phyloP scores from a whole-genome alignment of 176 grass and related monocot genomes.

The Secale cereale region DNA sequence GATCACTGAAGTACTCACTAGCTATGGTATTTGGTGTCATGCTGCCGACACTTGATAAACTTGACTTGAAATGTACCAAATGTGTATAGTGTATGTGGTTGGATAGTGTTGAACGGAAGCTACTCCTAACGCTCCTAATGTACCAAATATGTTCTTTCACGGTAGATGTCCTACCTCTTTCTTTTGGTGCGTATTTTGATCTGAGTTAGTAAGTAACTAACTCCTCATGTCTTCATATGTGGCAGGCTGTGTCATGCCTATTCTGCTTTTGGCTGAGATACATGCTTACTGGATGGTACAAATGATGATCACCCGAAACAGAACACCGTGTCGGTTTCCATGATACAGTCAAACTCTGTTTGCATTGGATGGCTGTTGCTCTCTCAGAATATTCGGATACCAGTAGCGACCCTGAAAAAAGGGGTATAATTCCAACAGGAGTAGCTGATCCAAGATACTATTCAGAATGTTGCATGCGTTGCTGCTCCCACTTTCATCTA shows the following conservation, averaged over 20 bases:
- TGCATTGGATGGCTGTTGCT: background rate
- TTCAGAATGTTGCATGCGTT: background rate
- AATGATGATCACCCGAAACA: conserved; percentile 49
- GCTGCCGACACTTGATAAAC: background rate
- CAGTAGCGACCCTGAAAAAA: background rate
- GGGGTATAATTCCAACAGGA: background rate
- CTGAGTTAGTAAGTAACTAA: background rate
- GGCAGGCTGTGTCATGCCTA: conserved; percentile 79
- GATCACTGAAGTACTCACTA: background rate
- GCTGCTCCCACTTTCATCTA: background rate
- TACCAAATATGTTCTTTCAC: background rate
- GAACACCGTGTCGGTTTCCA: background rate
- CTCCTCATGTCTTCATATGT: conserved; percentile 21
- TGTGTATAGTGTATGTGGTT: background rate
- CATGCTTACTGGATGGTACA: conserved; percentile 96
- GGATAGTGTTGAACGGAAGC: background rate
- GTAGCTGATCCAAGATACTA: background rate
- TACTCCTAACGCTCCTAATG: background rate
- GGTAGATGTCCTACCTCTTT: background rate
- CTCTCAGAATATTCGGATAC: background rate
- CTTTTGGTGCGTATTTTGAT: background rate
- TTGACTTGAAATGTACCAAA: background rate
- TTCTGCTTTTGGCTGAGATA: conserved; percentile 90
- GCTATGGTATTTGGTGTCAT: background rate
- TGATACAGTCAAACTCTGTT: background rate